Evolutionary conservation across 495 filamentous ascomycete genomes (phyloP).

Genomic region (Penicillium samsonianum): DNA sequence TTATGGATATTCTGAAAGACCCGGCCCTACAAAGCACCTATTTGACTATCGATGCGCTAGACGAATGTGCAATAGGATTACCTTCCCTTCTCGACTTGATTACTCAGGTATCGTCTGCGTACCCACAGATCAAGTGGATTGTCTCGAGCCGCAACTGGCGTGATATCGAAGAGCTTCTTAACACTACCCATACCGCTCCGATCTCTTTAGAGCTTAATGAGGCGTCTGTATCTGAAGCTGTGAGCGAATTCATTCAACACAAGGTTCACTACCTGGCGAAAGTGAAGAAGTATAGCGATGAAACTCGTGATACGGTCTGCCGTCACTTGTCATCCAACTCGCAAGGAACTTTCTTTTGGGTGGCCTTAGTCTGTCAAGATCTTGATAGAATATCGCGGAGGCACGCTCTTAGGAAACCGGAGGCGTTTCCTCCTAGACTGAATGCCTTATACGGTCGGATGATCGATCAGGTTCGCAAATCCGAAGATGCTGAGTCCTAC

Average conservation of each 20-base stretch:
- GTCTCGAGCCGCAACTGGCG: slow-evolving; percentile 32
- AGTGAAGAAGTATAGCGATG: too few relatives aligned
- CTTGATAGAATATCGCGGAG: too few relatives aligned
- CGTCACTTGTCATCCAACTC: too few relatives aligned
- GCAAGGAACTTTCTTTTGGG: too few relatives aligned
- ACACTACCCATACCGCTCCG: not conserved
- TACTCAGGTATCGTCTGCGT: not conserved
- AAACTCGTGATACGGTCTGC: too few relatives aligned
- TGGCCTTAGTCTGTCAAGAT: too few relatives aligned
- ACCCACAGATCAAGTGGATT: slow-evolving; percentile 31
- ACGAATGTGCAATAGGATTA: slow-evolving; percentile 43
- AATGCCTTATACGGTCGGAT: too few relatives aligned
- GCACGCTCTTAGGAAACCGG: too few relatives aligned
- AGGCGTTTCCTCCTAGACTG: too few relatives aligned
- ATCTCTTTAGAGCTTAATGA: slow-evolving; percentile 31
- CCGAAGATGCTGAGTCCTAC: too few relatives aligned
- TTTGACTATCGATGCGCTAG: slow-evolving; percentile 50
- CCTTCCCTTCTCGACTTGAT: slow-evolving; percentile 37
- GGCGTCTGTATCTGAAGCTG: slow-evolving; percentile 19
- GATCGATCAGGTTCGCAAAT: too few relatives aligned
- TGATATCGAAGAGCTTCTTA: slow-evolving; percentile 20
- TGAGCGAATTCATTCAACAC: slow-evolving; percentile 35
- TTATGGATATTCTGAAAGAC: slow-evolving; percentile 39
- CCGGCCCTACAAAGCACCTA: slow-evolving; percentile 25
- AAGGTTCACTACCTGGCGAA: slow-evolving; percentile 29